Conservation (phyloP, 768 basidiomycete species). For the Trametes meyenii region DNA sequence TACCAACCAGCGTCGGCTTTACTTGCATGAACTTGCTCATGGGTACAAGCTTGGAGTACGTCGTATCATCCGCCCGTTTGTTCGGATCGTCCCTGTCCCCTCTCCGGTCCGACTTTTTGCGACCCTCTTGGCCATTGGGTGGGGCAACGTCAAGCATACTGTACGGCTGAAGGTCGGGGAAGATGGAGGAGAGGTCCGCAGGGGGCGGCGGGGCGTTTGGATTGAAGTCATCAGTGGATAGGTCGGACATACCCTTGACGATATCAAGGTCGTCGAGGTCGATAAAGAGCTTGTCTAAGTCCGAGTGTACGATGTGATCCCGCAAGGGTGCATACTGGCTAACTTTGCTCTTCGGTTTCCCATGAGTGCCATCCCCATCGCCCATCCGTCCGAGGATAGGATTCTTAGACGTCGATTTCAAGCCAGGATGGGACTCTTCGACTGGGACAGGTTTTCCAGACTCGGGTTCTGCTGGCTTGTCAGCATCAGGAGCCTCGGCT, state of each 20-base stretch:
- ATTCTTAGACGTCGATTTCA: slow-evolving; percentile 61
- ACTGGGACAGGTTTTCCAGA: slow-evolving; percentile 9
- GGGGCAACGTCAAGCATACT: slow-evolving; percentile 50
- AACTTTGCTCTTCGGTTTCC: slow-evolving; percentile 46
- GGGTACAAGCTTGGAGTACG: slow-evolving; percentile 74
- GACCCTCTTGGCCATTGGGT: slow-evolving; percentile 39
- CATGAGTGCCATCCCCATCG: slow-evolving; percentile 19
- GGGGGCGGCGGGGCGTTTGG: slow-evolving; percentile 36
- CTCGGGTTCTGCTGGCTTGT: not conserved
- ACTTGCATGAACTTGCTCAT: slow-evolving; percentile 76
- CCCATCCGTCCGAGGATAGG: slow-evolving; percentile 40
- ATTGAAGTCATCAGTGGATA: slow-evolving; percentile 33
- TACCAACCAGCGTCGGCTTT: slow-evolving; percentile 83
- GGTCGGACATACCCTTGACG: slow-evolving; percentile 30
- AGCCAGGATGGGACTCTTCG: slow-evolving; percentile 37
- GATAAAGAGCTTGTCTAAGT: slow-evolving; percentile 52
- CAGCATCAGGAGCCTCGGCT: not conserved
- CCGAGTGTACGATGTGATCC: slow-evolving; percentile 53
- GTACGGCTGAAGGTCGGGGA: slow-evolving; percentile 79
- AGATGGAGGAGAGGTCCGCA: slow-evolving; percentile 66
- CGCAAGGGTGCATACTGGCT: slow-evolving; percentile 59
- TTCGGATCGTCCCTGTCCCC: slow-evolving; percentile 70
- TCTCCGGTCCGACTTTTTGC: slow-evolving; percentile 57
- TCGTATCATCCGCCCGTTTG: slow-evolving; percentile 78
- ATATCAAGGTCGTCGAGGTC: slow-evolving; percentile 51